phyloP scores from a whole-genome alignment of 1,284 basidiomycete species.

The Serendipita sp. region DNA sequence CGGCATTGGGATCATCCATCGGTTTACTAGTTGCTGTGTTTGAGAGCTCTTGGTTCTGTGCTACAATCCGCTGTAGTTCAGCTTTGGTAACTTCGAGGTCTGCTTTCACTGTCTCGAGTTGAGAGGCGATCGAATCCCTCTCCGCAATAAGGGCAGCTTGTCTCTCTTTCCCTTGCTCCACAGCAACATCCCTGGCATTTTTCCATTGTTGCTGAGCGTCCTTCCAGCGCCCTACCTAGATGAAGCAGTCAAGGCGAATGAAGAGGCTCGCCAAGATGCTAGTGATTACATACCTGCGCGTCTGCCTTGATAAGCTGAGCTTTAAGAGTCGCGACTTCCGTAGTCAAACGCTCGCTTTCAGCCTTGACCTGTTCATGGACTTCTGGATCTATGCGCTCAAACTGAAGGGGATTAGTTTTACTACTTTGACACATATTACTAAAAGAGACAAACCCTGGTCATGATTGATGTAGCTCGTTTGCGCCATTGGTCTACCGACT shows the following conservation, averaged over 20 bases:
- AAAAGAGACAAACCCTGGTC: constrained; percentile 41
- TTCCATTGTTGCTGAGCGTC: constrained; percentile 6
- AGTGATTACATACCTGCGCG: not conserved
- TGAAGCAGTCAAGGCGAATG: not conserved
- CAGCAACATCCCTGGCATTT: not conserved
- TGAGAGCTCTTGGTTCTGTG: not conserved
- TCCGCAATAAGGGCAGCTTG: constrained; percentile 8
- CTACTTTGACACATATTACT: not conserved
- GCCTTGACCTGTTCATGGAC: constrained; percentile 73
- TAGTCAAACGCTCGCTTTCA: constrained; percentile 42
- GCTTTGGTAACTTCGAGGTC: not conserved
- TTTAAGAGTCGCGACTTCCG: constrained; percentile 18
- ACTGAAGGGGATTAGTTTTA: constrained; percentile 28
- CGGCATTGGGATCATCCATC: not conserved
- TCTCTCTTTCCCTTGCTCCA: constrained; percentile 4
- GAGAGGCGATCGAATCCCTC: constrained; percentile 11
- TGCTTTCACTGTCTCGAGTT: not conserved
- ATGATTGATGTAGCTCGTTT: constrained; percentile 68
- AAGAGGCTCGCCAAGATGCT: not conserved
- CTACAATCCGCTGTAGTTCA: not conserved
- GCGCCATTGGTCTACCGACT: constrained; percentile 75
- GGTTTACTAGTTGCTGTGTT: not conserved
- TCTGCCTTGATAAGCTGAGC: constrained; percentile 22
- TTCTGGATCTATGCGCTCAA: constrained; percentile 77
- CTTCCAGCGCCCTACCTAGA: constrained; percentile 7